A percentile compares a stretch with the other conserved stretches of the same genome.
Conservation (phyloP, 768 basidiomycete genomes). For the Lentinula lateritia region DNA sequence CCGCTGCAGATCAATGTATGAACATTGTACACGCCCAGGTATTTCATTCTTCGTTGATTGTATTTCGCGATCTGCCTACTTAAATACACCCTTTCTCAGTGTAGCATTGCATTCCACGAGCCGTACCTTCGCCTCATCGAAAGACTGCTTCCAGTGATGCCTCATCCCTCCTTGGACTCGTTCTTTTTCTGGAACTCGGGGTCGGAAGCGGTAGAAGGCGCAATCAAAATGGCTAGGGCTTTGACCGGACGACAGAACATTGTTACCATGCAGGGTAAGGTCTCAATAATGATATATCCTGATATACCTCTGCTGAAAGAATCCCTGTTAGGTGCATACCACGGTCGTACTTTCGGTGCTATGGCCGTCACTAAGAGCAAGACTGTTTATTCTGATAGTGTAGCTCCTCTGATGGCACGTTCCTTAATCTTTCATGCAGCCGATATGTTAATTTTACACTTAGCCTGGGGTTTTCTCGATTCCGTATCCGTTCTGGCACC, state of each 20-base stretch:
- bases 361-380: conserved; percentile 95
- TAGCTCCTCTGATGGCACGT: conserved; percentile 77
- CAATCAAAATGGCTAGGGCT: conserved; percentile 80
- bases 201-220: conserved; percentile 86
- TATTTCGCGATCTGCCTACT: neutral
- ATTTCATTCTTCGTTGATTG: conserved; percentile 6
- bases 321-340: neutral
- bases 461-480: conserved; percentile 80
- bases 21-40: conserved; percentile 78
- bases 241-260: conserved; percentile 83
- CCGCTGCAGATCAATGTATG: conserved; percentile 86
- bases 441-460: neutral
- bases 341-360: conserved; percentile 49
- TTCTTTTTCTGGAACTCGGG: conserved; percentile 99
- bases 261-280: conserved; percentile 80
- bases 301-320: neutral
- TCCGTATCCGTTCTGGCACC: conserved; percentile 94
- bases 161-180: conserved; percentile 82
- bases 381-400: conserved; percentile 80
- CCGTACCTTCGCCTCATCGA: conserved; percentile 87
- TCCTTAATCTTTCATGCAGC: neutral
- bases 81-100: conserved; percentile 36
- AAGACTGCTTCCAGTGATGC: conserved; percentile 83
- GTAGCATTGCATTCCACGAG: conserved; percentile 82
- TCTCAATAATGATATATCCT: neutral